Base-by-base conservation (phyloP, 495 filamentous ascomycete species). In the Platismatia glauca region DNA sequence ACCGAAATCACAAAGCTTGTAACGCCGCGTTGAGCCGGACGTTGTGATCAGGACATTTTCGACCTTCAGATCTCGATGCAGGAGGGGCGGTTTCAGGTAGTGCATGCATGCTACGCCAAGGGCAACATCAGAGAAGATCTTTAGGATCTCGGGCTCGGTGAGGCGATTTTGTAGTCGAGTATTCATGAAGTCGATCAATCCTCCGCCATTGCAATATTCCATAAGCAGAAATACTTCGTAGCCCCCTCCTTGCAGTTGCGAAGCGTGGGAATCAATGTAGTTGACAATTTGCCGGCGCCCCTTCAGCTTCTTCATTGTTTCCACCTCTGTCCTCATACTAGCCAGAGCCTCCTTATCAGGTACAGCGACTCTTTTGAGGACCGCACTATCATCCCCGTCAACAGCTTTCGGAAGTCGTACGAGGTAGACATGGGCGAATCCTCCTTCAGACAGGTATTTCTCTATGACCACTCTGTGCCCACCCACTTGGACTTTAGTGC, bases 101-200 rank as follows among this genome's bases (percentile, higher is more conserved):
- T 98, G 94, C 94, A 98, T 97, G 73, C 91, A 96, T 41, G 94
- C 94, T 57, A 98, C 94, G 43, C 94, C 94, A 74, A 97, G 91
- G 24, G 94, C 86, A 37, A 96, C 89, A 72, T 97, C 94, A 20
- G 89, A 85, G 75, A 98, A 97, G 71, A 98, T 98, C 74, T 94
- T 89, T 64, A 98, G 79, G 63, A 98, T 91, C 77, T 98, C 94
- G 43, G 95, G 92, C 78, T 98, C 94, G 52, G 92, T 98, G 72
- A 98, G 81, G 48, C 94, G 90, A 72, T 97, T 90, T 75, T 97
- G 94, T 65, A 98, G 77, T 38, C 94, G 85, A 43, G 94, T 98
- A 75, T 98, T 98, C 94, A 98, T 98, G 75, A 97, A 98, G 76
- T 98, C 94, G 72, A 98, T 98, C 69, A 98, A 75, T 34, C 94